Evolutionary conservation across 2,329 filamentous ascomycete genomes (phyloP).

Genomic region (Microdochium bolleyi): DNA sequence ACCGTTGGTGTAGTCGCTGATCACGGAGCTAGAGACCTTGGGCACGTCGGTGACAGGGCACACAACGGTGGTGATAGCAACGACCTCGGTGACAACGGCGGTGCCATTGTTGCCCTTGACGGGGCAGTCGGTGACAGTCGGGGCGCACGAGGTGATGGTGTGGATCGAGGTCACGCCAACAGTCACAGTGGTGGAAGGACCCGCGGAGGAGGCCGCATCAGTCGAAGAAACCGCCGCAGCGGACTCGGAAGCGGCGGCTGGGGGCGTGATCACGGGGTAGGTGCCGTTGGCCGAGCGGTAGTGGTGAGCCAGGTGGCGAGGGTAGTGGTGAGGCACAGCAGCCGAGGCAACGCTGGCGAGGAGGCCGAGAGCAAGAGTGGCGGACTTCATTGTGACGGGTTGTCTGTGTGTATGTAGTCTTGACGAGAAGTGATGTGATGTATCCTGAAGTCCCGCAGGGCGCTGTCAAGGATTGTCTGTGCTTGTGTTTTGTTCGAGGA

Average conservation of each 20-base stretch:
- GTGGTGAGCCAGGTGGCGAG: constrained; percentile 19
- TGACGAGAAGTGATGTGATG: background rate
- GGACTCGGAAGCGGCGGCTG: background rate
- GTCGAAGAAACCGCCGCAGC: background rate
- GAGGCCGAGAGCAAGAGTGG: constrained; percentile 21
- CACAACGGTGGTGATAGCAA: constrained; percentile 25
- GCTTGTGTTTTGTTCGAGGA: background rate
- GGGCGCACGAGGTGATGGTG: constrained; percentile 22
- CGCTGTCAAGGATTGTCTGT: background rate
- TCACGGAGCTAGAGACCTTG: constrained; percentile 19
- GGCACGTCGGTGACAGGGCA: constrained; percentile 24
- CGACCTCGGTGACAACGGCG: constrained; percentile 23
- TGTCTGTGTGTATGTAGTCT: background rate
- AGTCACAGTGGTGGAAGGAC: constrained; percentile 18
- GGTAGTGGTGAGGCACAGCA: constrained; percentile 8
- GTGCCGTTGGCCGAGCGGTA: constrained; percentile 17
- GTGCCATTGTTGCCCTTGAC: constrained; percentile 15
- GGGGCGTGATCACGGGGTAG: background rate
- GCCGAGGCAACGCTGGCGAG: constrained; percentile 21
- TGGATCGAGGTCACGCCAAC: constrained; percentile 19
- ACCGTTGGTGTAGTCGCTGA: constrained; percentile 20
- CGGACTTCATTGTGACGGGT: constrained; percentile 22
- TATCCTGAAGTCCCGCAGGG: background rate
- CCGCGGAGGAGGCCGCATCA: constrained; percentile 1
- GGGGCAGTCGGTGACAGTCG: constrained; percentile 25